These are phyloP conservation scores for Curvularia sp. DNA, from an alignment of 2,329 filamentous ascomycete species.

Conservation along the genomic window DNA sequence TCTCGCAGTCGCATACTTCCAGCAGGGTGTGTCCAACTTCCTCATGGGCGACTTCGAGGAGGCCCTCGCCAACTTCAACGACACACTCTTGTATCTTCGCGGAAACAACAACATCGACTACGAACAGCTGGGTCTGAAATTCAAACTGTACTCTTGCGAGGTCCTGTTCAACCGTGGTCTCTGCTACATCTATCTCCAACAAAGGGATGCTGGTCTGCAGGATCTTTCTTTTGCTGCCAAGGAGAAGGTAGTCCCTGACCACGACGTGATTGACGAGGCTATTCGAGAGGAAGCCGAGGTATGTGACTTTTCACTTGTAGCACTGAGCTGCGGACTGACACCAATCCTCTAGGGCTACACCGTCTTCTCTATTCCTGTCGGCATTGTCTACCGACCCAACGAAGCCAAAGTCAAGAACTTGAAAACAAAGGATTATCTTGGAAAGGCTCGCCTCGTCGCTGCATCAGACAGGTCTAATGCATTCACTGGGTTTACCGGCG, in stretches of 20 bases:
- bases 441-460: constrained; percentile 92
- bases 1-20: constrained; percentile 96
- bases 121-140: constrained; percentile 90
- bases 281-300: constrained; percentile 93
- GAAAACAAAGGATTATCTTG: constrained; percentile 96
- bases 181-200: constrained; percentile 96
- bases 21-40: constrained; percentile 98
- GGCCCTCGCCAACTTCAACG: constrained; percentile 97
- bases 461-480: constrained; percentile 81
- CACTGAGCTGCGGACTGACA: constrained; percentile 34
- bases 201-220: constrained; percentile 87
- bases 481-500: constrained; percentile 81
- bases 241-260: constrained; percentile 94
- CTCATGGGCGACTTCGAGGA: constrained; percentile 96
- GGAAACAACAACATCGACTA: constrained; percentile 99
- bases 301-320: constrained; percentile 23
- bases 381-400: constrained; percentile 92
- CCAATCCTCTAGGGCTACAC: constrained; percentile 78
- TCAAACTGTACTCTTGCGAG: constrained; percentile 97
- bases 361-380: constrained; percentile 96
- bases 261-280: constrained; percentile 97
- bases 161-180: constrained; percentile 96
- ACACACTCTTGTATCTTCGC: constrained; percentile 90
- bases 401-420: constrained; percentile 98
- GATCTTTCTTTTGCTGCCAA: constrained; percentile 90